These are phyloP conservation scores for Vicia villosa DNA, from an alignment of 306 rosid species.

Conservation along the genomic window DNA sequence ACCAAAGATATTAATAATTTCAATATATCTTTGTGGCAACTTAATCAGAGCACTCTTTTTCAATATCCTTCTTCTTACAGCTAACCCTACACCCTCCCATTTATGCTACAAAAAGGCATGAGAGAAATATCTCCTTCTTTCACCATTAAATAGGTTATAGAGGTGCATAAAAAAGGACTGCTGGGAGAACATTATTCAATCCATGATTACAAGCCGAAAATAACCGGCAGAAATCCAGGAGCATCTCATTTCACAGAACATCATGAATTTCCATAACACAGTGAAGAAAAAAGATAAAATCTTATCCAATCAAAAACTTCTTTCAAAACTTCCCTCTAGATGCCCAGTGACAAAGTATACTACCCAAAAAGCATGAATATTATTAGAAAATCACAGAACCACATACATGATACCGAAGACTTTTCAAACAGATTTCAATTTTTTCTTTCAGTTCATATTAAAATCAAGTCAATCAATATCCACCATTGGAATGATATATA, in stretches of 20 bases:
- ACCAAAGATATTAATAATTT: conserved; percentile 11
- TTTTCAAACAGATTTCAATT: conserved; percentile 14
- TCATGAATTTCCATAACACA: conserved; percentile 15
- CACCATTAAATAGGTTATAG: conserved; percentile 15
- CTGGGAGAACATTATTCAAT: not conserved
- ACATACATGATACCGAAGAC: conserved; percentile 19
- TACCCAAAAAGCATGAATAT: conserved; percentile 1
- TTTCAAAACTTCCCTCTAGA: not conserved
- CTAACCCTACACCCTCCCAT: not conserved
- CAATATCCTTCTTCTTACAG: conserved; percentile 10
- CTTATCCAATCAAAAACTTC: not conserved
- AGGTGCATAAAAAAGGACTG: not conserved
- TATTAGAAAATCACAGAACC: conserved; percentile 2
- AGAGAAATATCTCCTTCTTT: not conserved
- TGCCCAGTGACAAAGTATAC: conserved; percentile 6
- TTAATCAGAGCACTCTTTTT: conserved; percentile 9
- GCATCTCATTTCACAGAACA: conserved; percentile 15
- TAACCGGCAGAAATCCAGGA: conserved; percentile 4
- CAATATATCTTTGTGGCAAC: conserved; percentile 15
- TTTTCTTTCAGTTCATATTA: conserved; percentile 11
- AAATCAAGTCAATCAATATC: conserved; percentile 27
- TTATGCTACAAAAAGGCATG: not conserved
- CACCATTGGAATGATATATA: conserved; percentile 4
- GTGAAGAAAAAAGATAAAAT: conserved; percentile 10
- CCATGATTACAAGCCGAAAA: conserved; percentile 10